A percentile compares a stretch with the other conserved stretches of the same genome.
Evolutionary conservation across 2,329 filamentous ascomycete genomes (phyloP).

Genomic region (Epichloe coenophiala): DNA sequence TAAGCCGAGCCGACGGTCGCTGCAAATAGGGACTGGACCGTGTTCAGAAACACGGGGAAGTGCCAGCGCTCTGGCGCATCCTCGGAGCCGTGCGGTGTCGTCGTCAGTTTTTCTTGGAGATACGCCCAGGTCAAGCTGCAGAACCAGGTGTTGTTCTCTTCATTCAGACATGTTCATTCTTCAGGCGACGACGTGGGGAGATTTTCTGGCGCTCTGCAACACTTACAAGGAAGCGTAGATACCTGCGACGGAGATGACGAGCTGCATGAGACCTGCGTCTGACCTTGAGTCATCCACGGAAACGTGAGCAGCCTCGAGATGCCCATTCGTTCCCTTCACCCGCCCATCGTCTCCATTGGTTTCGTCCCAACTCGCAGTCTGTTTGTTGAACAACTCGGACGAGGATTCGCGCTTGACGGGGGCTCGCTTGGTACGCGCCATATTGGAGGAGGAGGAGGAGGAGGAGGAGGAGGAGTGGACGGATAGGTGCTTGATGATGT

Average conservation of each 20-base stretch:
- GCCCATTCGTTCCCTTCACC: not conserved
- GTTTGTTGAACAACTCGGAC: slow-evolving; percentile 48
- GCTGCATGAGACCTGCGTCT: slow-evolving; percentile 55
- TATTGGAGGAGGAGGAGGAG: slow-evolving; percentile 17
- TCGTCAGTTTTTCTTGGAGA: slow-evolving; percentile 94
- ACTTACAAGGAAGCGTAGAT: slow-evolving; percentile 94
- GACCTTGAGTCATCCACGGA: slow-evolving; percentile 13
- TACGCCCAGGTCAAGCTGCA: slow-evolving; percentile 82
- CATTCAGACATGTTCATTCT: not conserved
- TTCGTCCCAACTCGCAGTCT: slow-evolving; percentile 23
- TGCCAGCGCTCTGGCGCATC: slow-evolving; percentile 65
- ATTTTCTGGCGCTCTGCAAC: slow-evolving; percentile 13
- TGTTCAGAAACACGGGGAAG: slow-evolving; percentile 91
- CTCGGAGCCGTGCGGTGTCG: slow-evolving; percentile 63
- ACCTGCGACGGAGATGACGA: slow-evolving; percentile 77
- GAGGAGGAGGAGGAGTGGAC: not conserved
- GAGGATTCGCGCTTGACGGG: slow-evolving; percentile 53
- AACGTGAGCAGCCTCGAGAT: not conserved
- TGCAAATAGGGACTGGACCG: slow-evolving; percentile 83
- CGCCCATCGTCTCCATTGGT: slow-evolving; percentile 16
- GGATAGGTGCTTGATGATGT: not conserved
- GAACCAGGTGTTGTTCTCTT: not conserved
- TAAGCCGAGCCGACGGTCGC: slow-evolving; percentile 72
- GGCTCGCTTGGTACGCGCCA: slow-evolving; percentile 61
- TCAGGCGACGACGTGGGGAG: not conserved